phyloP scores from a whole-genome alignment of 768 basidiomycete genomes.

The Boletus huronensis region DNA sequence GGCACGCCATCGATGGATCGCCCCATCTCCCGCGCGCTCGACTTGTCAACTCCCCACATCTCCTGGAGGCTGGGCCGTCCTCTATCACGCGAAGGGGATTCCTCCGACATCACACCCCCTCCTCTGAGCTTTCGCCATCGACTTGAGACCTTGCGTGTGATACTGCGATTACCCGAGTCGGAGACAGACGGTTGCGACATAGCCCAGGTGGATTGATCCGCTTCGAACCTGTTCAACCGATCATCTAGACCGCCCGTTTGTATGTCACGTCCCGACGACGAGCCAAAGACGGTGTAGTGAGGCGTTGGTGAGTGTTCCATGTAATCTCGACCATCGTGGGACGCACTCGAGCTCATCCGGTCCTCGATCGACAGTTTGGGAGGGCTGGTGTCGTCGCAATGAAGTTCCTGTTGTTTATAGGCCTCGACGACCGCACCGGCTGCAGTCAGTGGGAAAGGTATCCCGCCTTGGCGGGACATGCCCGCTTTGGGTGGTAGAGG shows the following conservation, averaged over 20 bases:
- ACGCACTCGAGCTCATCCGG: slow-evolving; percentile 11
- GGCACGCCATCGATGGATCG: slow-evolving; percentile 19
- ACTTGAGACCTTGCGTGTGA: slow-evolving; percentile 37
- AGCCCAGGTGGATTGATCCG: neutral
- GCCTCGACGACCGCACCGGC: slow-evolving; percentile 45
- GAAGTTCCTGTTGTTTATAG: slow-evolving; percentile 44
- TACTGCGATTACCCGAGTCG: slow-evolving; percentile 17
- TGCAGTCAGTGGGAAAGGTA: slow-evolving; percentile 36
- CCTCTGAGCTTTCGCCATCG: slow-evolving; percentile 30
- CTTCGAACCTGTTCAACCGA: slow-evolving; percentile 10
- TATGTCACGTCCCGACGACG: slow-evolving; percentile 41
- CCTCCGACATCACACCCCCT: slow-evolving; percentile 15
- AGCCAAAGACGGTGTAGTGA: slow-evolving; percentile 58
- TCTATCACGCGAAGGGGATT: slow-evolving; percentile 19
- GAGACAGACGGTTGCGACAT: slow-evolving; percentile 3
- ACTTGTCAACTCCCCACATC: slow-evolving; percentile 7
- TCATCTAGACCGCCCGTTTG: slow-evolving; percentile 45
- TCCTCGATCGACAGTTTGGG: slow-evolving; percentile 28
- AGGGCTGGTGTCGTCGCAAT: slow-evolving; percentile 9
- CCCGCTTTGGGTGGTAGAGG: neutral
- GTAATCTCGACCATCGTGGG: slow-evolving; percentile 15
- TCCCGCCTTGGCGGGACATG: neutral
- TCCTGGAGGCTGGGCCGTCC: slow-evolving; percentile 37
- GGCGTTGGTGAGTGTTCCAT: slow-evolving; percentile 31
- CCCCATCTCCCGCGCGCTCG: slow-evolving; percentile 6